phyloP scores from a whole-genome alignment of 176 grass and related monocot species.

The Rhynchospora tenuis region DNA sequence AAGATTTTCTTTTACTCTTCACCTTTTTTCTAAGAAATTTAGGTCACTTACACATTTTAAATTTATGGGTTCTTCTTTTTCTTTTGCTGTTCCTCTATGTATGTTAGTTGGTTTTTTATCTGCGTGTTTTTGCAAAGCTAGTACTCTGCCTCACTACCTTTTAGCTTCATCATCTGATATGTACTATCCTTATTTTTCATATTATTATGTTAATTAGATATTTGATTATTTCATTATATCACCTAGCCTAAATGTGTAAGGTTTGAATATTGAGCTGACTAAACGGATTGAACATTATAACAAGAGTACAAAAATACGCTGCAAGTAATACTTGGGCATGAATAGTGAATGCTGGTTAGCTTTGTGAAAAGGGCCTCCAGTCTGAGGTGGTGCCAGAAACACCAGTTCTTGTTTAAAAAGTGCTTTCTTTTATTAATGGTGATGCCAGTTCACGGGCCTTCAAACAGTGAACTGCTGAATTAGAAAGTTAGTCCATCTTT shows the following conservation, averaged over 20 bases:
- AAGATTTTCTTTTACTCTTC: slow-evolving; percentile 16
- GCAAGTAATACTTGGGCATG: background rate
- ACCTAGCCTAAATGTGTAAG: background rate
- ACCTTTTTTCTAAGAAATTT: background rate
- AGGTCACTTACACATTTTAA: background rate
- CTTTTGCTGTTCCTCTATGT: background rate
- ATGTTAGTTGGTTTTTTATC: background rate
- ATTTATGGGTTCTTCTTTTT: background rate
- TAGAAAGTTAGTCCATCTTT: background rate
- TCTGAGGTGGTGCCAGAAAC: too few relatives aligned
- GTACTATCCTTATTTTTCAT: background rate
- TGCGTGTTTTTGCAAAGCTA: background rate
- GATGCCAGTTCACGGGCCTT: too few relatives aligned
- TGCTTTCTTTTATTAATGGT: too few relatives aligned
- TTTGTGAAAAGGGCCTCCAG: too few relatives aligned
- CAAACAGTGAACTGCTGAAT: too few relatives aligned
- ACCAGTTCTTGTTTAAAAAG: too few relatives aligned
- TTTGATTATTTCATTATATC: background rate
- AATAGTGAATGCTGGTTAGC: background rate
- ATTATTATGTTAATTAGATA: background rate
- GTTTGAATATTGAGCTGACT: background rate
- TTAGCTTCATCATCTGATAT: background rate
- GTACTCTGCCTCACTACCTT: background rate
- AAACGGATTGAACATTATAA: background rate
- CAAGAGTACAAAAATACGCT: background rate